Conservation (phyloP, 805 yeast genomes). For the Metschnikowia lochheadii region DNA sequence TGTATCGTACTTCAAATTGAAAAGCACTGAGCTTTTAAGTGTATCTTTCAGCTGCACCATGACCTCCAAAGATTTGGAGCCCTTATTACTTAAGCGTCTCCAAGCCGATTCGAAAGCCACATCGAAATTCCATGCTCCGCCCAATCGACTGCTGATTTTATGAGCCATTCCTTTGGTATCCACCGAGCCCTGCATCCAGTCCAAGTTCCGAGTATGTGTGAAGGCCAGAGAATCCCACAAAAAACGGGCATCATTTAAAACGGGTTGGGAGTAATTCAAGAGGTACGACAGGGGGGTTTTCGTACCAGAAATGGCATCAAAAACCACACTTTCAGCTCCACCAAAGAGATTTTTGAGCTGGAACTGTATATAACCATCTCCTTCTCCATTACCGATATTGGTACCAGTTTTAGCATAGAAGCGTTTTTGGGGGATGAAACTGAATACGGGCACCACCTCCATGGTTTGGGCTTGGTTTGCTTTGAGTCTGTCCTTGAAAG, state of each 20-base stretch:
- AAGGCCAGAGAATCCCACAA: constrained; percentile 37
- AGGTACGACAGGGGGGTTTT: constrained; percentile 49
- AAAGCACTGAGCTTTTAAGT: constrained; percentile 42
- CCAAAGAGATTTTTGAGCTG: constrained; percentile 55
- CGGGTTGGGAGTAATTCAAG: constrained; percentile 44
- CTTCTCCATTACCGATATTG: constrained; percentile 94
- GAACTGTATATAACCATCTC: constrained; percentile 84
- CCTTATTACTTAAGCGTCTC: constrained; percentile 30
- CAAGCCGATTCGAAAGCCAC: constrained; percentile 42
- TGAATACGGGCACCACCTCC: constrained; percentile 35
- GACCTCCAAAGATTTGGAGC: constrained; percentile 29
- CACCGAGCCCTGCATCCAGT: constrained; percentile 48
- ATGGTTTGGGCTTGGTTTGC: constrained; percentile 5
- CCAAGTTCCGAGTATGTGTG: constrained; percentile 44
- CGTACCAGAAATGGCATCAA: constrained; percentile 50
- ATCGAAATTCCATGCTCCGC: constrained; percentile 43
- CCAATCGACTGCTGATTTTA: constrained; percentile 37
- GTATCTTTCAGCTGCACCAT: constrained; percentile 42
- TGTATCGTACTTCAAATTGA: constrained; percentile 40
- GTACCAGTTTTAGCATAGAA: constrained; percentile 91
- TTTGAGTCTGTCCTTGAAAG: not conserved
- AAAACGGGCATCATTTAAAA: constrained; percentile 38
- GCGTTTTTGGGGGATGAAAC: constrained; percentile 54
- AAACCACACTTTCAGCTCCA: constrained; percentile 49
- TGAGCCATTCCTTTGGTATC: constrained; percentile 40